Evolutionary conservation across 306 rosid species (phyloP), one percentile per base, ranked within the genome.

Genomic region (Vigna trinervia): DNA sequence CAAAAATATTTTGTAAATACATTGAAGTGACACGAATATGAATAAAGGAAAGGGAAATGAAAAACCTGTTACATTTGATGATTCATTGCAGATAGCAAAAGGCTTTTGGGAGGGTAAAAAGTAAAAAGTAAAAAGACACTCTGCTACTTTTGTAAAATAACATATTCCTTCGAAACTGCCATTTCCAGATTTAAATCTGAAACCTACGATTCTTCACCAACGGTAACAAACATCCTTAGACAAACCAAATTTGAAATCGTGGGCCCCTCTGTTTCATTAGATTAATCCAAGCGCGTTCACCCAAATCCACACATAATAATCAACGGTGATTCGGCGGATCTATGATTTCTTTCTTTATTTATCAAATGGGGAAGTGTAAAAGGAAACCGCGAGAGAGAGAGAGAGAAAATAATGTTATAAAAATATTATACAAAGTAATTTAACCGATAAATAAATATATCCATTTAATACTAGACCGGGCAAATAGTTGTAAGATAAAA

Each of bases 201-300:
- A 66, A 72, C 87, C 54, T 34, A 4, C 0, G 69, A 78, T 78
- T 17, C 59, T 4, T 4, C 6, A 51, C 78, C 69, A 69, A 90
- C 92, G 93, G 92, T 71, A 65, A 28, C 54, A 63, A 84, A 26
- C 61, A 66, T 39, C 48, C 63, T 51, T 4, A 66, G 63, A 76
- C 56, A 4, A 41, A 56, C 79, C 6, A 73, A 81, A 69, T 63
- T 83, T 82, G 73, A 89, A 86, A 36, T 58, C 4, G 0, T 69
- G 87, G 87, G 79, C 54, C 87, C 86, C 81, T 14, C 69, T 30
- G 2, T 48, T 51, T 4, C 43, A 54, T 47, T 74, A 9, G 4
- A 51, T 46, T n/a, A 64, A 50, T 43, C 1, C 19, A 57, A 53
- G 46, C 76, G 72, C 72, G 59, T 53, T 69, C 81, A 36, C 81